Base-by-base conservation (phyloP, 2,329 filamentous ascomycete genomes). In the Cryphonectria parasitica region DNA sequence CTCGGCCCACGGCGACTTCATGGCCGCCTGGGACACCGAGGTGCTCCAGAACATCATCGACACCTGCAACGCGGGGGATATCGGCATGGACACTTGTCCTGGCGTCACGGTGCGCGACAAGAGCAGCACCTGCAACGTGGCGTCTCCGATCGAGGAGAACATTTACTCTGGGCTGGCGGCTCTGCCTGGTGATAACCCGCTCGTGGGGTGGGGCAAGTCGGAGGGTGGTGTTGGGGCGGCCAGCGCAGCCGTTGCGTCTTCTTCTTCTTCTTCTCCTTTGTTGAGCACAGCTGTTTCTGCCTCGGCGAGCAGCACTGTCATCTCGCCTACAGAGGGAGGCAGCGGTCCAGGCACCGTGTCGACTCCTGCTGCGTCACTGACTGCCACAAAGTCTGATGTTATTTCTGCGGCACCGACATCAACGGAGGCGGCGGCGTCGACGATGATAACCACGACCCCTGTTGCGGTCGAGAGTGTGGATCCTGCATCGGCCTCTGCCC, bases 1-100 rank as follows among this genome's bases (percentile, higher is more conserved):
- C 82, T 88, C 88, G 75, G 86, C 86, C 72, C 91, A 94, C 80
- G 91, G 85, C 64, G 91, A 94, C 79, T 94, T 94, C 81, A 80
- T 92, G 74, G 88, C 91, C 73, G 91, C 88, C 22, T 94, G 92
- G 92, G 88, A 94, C 74, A 83, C 87, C 72, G 79, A 82, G 39
- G 84, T 86, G 62, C 88, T 93, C 65, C 89, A 91, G 79, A 83
- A 86, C 72, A 91, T 92, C 74, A 89, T 93, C 74, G 84, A 91
- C 77, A 87, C 83, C 66, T 93, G 92, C 82, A 83, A 89, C 75
- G 87, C 86, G 62, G 86, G 88, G 64, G 85, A 85, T 70, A 74
- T 77, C 8, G 88, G 88, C 65, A 89, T 93, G 82, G 86, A 91
- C 73, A 83, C 86, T 73, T 93, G 90, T 82, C 84, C 86, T 6